A percentile compares a stretch with the other conserved stretches of the same genome.
phyloP scores from a whole-genome alignment of 768 basidiomycete species.

The Tephrocybe rancida region DNA sequence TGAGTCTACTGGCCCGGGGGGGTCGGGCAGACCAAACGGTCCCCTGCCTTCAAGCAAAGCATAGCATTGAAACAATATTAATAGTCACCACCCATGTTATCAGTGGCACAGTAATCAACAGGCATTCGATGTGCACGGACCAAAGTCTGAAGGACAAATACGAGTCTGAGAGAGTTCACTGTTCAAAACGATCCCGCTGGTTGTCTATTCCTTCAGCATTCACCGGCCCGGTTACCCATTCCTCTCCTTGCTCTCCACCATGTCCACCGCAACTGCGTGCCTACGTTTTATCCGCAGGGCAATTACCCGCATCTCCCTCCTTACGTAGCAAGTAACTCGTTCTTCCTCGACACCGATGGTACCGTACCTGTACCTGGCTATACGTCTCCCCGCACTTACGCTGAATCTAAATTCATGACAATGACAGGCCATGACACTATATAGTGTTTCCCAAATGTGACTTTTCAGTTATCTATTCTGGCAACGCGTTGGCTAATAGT shows the following conservation, averaged over 20 bases:
- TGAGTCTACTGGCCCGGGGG: no score
- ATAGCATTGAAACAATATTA: no score
- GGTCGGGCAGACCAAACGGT: no score
- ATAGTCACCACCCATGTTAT: no score
- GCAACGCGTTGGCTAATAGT: neutral
- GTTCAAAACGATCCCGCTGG: neutral
- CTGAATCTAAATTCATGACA: conserved; percentile 12
- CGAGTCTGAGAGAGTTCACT: neutral
- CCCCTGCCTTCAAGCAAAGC: no score
- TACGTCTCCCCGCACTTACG: neutral
- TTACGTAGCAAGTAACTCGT: conserved; percentile 29
- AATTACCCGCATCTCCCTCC: conserved; percentile 17
- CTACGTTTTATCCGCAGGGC: conserved; percentile 71
- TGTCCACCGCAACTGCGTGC: conserved; percentile 59
- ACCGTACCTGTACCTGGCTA: conserved; percentile 9
- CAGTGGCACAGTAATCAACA: no score
- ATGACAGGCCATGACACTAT: conserved; percentile 74
- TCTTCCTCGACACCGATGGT: conserved; percentile 79
- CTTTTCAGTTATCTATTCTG: conserved; percentile 14
- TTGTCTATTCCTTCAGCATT: no score
- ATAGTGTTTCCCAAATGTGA: conserved; percentile 78
- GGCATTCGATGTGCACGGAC: no score
- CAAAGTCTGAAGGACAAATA: neutral
- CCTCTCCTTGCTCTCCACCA: conserved; percentile 5
- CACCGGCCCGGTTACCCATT: conserved; percentile 5